These are phyloP conservation scores for Boechera divaricarpa DNA, from an alignment of 345 rosid genomes.

Conservation along the genomic window DNA sequence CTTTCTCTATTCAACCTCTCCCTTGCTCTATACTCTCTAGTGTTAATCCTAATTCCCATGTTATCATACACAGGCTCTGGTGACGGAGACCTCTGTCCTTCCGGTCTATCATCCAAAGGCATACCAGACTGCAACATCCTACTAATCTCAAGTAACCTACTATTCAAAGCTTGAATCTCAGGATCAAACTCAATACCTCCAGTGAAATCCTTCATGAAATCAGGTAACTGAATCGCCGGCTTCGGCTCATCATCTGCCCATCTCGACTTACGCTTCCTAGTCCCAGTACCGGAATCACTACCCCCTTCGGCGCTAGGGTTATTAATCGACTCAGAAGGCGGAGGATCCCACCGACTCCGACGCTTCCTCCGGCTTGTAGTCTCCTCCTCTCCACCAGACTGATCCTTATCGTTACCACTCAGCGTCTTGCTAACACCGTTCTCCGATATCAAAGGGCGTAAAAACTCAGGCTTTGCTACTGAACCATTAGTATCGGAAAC, in stretches of 20 bases:
- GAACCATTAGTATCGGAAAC: slow-evolving; percentile 10
- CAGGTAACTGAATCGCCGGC: slow-evolving; percentile 85
- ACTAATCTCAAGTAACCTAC: slow-evolving; percentile 82
- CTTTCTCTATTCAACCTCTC: slow-evolving; percentile 89
- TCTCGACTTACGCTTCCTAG: slow-evolving; percentile 80
- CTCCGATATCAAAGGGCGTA: slow-evolving; percentile 59
- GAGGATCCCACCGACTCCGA: slow-evolving; percentile 90
- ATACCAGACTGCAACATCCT: slow-evolving; percentile 78
- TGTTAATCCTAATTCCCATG: slow-evolving; percentile 88
- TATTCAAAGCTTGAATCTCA: slow-evolving; percentile 85
- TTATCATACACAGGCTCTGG: slow-evolving; percentile 95
- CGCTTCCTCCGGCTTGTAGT: slow-evolving; percentile 72
- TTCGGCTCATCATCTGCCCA: slow-evolving; percentile 98
- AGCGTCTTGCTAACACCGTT: slow-evolving; percentile 63
- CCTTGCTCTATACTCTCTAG: slow-evolving; percentile 86
- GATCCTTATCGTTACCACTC: slow-evolving; percentile 70
- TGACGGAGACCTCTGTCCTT: slow-evolving; percentile 95
- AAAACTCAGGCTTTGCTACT: slow-evolving; percentile 40
- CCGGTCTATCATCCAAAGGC: slow-evolving; percentile 86
- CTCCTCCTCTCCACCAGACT: slow-evolving; percentile 91
- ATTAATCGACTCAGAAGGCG: slow-evolving; percentile 52
- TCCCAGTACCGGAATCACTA: slow-evolving; percentile 59
- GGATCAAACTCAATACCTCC: slow-evolving; percentile 98
- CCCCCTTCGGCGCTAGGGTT: slow-evolving; percentile 39
- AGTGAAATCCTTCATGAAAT: slow-evolving; percentile 83